Percentiles rank a stretch among this genome's conserved stretches.
phyloP scores from a whole-genome alignment of 2,329 filamentous ascomycete species.

The Pezicula carpinea region DNA sequence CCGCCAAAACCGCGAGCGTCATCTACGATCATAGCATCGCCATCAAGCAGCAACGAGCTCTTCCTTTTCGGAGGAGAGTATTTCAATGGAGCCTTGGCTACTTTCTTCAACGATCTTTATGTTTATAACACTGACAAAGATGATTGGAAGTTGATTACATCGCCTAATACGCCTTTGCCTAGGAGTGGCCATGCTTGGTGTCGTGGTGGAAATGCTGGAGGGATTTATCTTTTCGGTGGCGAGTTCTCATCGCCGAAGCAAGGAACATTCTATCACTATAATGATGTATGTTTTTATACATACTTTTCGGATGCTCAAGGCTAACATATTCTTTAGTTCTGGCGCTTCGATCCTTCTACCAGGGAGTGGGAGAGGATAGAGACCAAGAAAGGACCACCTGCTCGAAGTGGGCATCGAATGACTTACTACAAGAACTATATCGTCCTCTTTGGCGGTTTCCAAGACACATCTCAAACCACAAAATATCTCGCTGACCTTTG shows the following conservation, averaged over 20 bases:
- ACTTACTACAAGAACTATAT: conserved; percentile 97
- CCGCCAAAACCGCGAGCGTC: conserved; percentile 78
- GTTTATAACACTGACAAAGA: conserved; percentile 76
- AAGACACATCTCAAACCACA: conserved; percentile 92
- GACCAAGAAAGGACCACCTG: conserved; percentile 68
- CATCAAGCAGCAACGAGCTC: conserved; percentile 80
- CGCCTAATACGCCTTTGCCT: conserved; percentile 85
- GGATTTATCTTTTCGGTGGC: conserved; percentile 89
- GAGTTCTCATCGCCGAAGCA: conserved; percentile 97
- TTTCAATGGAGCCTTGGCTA: conserved; percentile 84
- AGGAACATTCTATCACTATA: conserved; percentile 98
- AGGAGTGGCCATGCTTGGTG: conserved; percentile 94
- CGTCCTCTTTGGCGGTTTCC: conserved; percentile 91
- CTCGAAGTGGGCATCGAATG: conserved; percentile 90
- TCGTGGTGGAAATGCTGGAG: conserved; percentile 73
- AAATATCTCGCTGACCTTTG: conserved; percentile 92
- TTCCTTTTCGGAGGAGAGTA: conserved; percentile 94
- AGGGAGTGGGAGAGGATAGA: conserved; percentile 93
- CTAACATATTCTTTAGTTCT: conserved; percentile 51
- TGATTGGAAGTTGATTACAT: conserved; percentile 87
- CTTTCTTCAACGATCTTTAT: conserved; percentile 63
- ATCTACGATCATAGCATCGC: conserved; percentile 77
- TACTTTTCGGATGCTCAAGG: not conserved
- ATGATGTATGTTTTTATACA: conserved; percentile 48
- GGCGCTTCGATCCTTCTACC: conserved; percentile 77